These are phyloP conservation scores for Globisporangium cederbergense DNA, from an alignment of 352 stramenopile genomes.

Conservation along the genomic window DNA sequence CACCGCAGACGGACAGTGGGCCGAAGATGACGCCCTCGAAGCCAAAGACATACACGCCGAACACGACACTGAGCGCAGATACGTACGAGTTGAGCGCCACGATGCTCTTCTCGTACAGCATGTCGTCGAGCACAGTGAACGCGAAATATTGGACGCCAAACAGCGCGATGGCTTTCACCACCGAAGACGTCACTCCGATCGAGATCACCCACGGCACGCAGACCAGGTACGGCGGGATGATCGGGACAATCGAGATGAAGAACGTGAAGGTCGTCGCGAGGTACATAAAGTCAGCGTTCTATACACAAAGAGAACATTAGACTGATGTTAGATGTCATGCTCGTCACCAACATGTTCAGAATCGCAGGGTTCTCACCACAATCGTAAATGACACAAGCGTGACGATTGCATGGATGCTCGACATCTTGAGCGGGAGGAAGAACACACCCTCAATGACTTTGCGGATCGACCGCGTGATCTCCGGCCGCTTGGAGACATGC, in stretches of 20 bases:
- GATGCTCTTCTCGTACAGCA: constrained; percentile 88
- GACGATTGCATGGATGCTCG: constrained; percentile 84
- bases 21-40: constrained; percentile 88
- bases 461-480: constrained; percentile 64
- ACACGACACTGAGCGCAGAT: constrained; percentile 81
- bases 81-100: constrained; percentile 84
- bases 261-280: constrained; percentile 83
- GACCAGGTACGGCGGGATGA: constrained; percentile 84
- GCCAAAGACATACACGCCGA: constrained; percentile 85
- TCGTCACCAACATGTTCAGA: not conserved
- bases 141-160: constrained; percentile 84
- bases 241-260: constrained; percentile 87
- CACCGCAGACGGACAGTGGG: constrained; percentile 75
- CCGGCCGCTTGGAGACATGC: constrained; percentile 62
- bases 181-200: constrained; percentile 73
- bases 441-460: constrained; percentile 87
- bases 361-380: constrained; percentile 47
- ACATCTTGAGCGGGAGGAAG: constrained; percentile 87
- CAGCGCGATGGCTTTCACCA: constrained; percentile 76
- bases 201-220: constrained; percentile 81
- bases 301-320: not conserved
- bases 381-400: constrained; percentile 85
- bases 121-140: constrained; percentile 82
- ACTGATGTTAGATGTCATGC: not conserved
- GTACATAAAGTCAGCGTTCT: constrained; percentile 87